These are phyloP conservation scores for Geum urbanum DNA, from an alignment of 306 rosid species.

Conservation along the genomic window DNA sequence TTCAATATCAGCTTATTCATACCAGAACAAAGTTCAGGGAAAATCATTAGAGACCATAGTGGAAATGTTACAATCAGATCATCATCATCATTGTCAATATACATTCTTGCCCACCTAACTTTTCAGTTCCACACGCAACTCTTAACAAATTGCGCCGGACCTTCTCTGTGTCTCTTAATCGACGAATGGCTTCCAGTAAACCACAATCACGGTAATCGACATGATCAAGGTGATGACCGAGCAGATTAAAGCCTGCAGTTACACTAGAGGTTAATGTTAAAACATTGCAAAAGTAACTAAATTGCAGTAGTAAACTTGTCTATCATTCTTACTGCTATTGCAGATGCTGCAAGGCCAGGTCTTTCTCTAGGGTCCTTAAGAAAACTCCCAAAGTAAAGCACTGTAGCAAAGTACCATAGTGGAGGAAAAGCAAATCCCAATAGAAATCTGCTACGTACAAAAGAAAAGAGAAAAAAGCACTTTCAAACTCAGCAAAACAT, in stretches of 20 bases:
- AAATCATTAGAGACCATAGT: neutral
- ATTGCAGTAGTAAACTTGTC: neutral
- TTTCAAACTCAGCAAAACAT: neutral
- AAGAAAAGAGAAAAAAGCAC: neutral
- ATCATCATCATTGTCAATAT: neutral
- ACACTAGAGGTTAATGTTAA: neutral
- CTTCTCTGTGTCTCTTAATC: neutral
- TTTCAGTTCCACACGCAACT: neutral
- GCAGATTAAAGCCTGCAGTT: constrained; percentile 36
- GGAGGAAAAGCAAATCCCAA: constrained; percentile 42
- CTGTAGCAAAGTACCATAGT: constrained; percentile 33
- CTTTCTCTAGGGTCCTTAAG: constrained; percentile 37
- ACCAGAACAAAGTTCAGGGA: neutral
- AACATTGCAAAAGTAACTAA: neutral
- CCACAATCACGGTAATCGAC: constrained; percentile 13
- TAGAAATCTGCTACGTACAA: constrained; percentile 21
- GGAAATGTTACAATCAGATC: neutral
- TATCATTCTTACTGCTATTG: constrained; percentile 34
- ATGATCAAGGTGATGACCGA: neutral
- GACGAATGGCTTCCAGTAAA: constrained; percentile 12
- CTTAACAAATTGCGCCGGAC: neutral
- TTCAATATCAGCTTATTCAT: too few relatives aligned
- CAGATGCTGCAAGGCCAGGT: constrained; percentile 44
- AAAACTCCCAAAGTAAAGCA: constrained; percentile 27
- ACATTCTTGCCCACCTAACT: neutral